Conservation (phyloP, 202 grass and related monocot genomes). For the Tripidium arundinaceum region DNA sequence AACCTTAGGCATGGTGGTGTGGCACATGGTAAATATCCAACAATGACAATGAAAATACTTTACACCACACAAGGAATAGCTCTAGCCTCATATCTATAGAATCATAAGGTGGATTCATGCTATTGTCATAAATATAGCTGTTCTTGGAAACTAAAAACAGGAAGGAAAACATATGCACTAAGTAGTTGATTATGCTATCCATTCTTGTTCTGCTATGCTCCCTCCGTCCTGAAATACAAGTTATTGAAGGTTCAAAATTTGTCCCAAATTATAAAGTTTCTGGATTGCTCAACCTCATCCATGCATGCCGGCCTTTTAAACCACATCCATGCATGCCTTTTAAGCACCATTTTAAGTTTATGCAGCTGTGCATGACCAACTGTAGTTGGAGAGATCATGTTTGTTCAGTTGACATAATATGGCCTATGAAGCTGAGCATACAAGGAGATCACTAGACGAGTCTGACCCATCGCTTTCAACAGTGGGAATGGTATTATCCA, state of each 20-base stretch:
- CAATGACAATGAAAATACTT: background rate
- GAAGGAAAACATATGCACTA: background rate
- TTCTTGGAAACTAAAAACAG: background rate
- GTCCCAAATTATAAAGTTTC: background rate
- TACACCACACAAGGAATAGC: background rate
- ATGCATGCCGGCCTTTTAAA: background rate
- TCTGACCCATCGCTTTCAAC: conserved; percentile 44
- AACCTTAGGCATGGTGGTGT: background rate
- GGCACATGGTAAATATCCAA: background rate
- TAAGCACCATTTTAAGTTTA: background rate
- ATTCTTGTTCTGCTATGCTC: background rate
- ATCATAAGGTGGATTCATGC: background rate
- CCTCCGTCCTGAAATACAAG: background rate
- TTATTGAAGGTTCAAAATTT: background rate
- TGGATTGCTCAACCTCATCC: background rate
- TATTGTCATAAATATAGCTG: background rate
- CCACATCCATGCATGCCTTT: background rate
- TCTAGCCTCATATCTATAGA: background rate
- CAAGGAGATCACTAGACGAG: conserved; percentile 50
- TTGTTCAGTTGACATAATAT: conserved; percentile 13
- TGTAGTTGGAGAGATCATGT: background rate
- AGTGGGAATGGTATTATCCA: conserved; percentile 21
- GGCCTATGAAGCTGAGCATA: conserved; percentile 55
- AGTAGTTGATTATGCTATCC: background rate
- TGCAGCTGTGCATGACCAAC: conserved; percentile 15